Percentiles rank a stretch among this genome's conserved stretches.
phyloP scores from a whole-genome alignment of 140 eudicot species.

The Senecio squalidus region DNA sequence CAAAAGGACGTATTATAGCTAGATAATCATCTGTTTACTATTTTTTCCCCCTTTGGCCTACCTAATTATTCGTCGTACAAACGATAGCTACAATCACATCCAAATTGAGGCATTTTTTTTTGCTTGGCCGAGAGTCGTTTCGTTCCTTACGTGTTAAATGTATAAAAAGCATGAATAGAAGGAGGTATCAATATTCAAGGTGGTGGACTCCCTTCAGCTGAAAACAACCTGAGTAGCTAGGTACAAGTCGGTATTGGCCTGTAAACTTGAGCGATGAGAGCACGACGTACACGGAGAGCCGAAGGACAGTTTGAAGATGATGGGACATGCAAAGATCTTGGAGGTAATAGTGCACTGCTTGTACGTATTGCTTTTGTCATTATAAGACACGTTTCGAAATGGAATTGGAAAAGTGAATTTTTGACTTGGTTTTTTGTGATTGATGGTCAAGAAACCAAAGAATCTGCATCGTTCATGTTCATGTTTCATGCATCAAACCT shows the following conservation, averaged over 20 bases:
- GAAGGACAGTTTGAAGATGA: conserved; percentile 9
- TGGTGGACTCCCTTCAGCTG: neutral
- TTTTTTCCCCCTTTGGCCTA: too few relatives aligned
- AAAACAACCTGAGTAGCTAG: neutral
- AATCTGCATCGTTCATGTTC: conserved; percentile 5
- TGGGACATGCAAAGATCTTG: conserved; percentile 17
- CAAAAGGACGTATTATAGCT: too few relatives aligned
- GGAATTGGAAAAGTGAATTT: conserved; percentile 14
- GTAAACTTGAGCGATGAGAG: neutral
- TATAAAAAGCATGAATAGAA: neutral
- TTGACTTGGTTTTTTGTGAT: neutral
- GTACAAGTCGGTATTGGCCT: neutral
- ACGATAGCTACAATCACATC: conserved; percentile 10
- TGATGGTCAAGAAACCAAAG: conserved; percentile 10
- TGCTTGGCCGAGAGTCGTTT: too few relatives aligned
- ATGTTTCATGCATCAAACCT: neutral
- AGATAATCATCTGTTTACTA: too few relatives aligned
- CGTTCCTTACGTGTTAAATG: conserved; percentile 1
- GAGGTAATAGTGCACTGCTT: conserved; percentile 2
- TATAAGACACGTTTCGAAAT: conserved; percentile 22
- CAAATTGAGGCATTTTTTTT: neutral
- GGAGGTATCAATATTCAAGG: neutral
- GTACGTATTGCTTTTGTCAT: conserved; percentile 19
- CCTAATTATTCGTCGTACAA: too few relatives aligned
- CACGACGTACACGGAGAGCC: neutral